These are phyloP conservation scores for Pyrenopolyporus hunteri DNA, from an alignment of 495 filamentous ascomycete genomes.

Conservation along the genomic window DNA sequence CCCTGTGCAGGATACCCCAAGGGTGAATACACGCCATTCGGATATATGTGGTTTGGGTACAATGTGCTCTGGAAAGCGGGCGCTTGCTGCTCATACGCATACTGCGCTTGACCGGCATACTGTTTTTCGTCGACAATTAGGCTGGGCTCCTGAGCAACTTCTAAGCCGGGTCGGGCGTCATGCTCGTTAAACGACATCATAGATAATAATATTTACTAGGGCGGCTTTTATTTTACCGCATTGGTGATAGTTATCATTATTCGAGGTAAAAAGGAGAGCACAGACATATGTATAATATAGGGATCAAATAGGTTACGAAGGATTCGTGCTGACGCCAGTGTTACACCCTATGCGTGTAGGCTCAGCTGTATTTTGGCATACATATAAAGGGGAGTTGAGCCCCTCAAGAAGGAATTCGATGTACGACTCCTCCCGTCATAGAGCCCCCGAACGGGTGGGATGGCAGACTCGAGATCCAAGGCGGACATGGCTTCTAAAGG, in stretches of 20 bases:
- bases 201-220: not conserved
- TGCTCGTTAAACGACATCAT: slow-evolving; percentile 7
- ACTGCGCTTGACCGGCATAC: slow-evolving; percentile 7
- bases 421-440: slow-evolving; percentile 4
- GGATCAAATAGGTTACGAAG: slow-evolving; percentile 13
- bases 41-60: slow-evolving; percentile 11
- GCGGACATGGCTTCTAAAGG: no score
- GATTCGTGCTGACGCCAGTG: not conserved
- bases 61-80: not conserved
- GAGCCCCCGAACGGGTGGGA: slow-evolving; percentile 6
- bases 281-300: not conserved
- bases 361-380: not conserved
- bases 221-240: slow-evolving; percentile 15
- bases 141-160: slow-evolving; percentile 21
- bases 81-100: slow-evolving; percentile 14
- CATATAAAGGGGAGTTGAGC: not conserved
- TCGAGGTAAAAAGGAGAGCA: slow-evolving; percentile 1
- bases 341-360: not conserved
- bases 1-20: slow-evolving; percentile 8
- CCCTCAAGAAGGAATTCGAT: not conserved
- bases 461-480: no score
- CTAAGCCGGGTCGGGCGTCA: slow-evolving; percentile 19
- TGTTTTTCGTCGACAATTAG: slow-evolving; percentile 15
- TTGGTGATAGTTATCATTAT: slow-evolving; percentile 2
- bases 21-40: slow-evolving; percentile 13